A percentile compares a stretch with the other conserved stretches of the same genome.
Conservation (phyloP, 2,329 filamentous ascomycete genomes). For the Epichloe festucae region DNA sequence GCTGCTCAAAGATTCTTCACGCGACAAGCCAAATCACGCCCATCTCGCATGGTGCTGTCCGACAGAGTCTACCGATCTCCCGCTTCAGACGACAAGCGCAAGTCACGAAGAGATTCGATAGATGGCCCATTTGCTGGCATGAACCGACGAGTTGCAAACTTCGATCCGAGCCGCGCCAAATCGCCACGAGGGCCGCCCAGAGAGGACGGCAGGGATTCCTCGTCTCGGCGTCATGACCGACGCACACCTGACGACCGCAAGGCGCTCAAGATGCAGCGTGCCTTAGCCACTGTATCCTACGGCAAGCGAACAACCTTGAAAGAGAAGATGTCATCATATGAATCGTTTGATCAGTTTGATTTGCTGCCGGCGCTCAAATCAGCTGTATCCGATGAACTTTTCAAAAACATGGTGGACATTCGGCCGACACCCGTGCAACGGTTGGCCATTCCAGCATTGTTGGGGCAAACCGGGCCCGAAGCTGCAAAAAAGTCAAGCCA, state of each 20-base stretch:
- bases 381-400: slow-evolving; percentile 58
- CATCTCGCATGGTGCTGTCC: slow-evolving; percentile 47
- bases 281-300: slow-evolving; percentile 66
- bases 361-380: slow-evolving; percentile 59
- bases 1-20: slow-evolving; percentile 23
- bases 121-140: slow-evolving; percentile 42
- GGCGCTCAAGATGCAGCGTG: slow-evolving; percentile 86
- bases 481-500: slow-evolving; percentile 21
- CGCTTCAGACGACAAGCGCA: slow-evolving; percentile 20
- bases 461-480: slow-evolving; percentile 37
- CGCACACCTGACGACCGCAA: slow-evolving; percentile 36
- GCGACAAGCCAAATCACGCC: slow-evolving; percentile 22
- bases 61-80: slow-evolving; percentile 34
- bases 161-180: slow-evolving; percentile 15
- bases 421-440: slow-evolving; percentile 81
- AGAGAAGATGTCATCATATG: slow-evolving; percentile 49
- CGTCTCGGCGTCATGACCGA: slow-evolving; percentile 22
- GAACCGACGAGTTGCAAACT: slow-evolving; percentile 39
- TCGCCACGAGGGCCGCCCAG: slow-evolving; percentile 7
- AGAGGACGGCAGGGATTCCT: slow-evolving; percentile 12
- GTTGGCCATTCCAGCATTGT: slow-evolving; percentile 71
- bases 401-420: slow-evolving; percentile 62
- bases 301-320: slow-evolving; percentile 43
- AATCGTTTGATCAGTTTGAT: slow-evolving; percentile 70
- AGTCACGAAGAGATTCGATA: slow-evolving; percentile 23